A percentile compares a stretch with the other conserved stretches of the same genome.
Conservation (phyloP, 805 yeast genomes). For the Ogataea pilisensis region DNA sequence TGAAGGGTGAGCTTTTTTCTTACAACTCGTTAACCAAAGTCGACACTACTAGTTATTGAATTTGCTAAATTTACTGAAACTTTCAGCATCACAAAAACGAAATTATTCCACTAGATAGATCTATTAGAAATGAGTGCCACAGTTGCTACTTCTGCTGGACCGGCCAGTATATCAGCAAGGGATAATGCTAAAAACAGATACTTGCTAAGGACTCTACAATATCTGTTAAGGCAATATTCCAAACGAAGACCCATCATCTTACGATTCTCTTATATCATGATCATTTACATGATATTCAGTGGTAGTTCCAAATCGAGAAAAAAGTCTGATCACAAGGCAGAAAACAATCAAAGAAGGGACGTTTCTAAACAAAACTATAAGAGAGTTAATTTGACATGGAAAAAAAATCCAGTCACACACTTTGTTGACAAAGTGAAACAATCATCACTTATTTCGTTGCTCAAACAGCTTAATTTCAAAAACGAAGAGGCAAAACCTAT, state of each 20-base stretch:
- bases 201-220: constrained; percentile 10
- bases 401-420: constrained; percentile 1
- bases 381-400: background rate
- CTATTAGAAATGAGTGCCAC: too few species aligned
- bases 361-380: background rate
- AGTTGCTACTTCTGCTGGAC: too few species aligned
- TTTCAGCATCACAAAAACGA: too few species aligned
- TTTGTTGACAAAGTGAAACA: constrained; percentile 3
- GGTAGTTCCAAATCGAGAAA: constrained; percentile 17
- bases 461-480: constrained; percentile 14
- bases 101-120: too few species aligned
- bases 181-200: constrained; percentile 6
- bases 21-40: too few species aligned
- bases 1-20: too few species aligned
- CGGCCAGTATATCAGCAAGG: too few species aligned
- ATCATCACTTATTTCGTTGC: constrained; percentile 16
- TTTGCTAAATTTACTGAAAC: too few species aligned
- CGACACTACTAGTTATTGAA: too few species aligned
- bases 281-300: constrained; percentile 25
- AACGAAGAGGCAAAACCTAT: constrained; percentile 12
- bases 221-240: constrained; percentile 16
- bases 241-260: constrained; percentile 20
- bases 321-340: background rate
- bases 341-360: background rate
- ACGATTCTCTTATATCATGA: constrained; percentile 19